Conservation (phyloP, 768 basidiomycete species). For the Lactarius trivialis region DNA sequence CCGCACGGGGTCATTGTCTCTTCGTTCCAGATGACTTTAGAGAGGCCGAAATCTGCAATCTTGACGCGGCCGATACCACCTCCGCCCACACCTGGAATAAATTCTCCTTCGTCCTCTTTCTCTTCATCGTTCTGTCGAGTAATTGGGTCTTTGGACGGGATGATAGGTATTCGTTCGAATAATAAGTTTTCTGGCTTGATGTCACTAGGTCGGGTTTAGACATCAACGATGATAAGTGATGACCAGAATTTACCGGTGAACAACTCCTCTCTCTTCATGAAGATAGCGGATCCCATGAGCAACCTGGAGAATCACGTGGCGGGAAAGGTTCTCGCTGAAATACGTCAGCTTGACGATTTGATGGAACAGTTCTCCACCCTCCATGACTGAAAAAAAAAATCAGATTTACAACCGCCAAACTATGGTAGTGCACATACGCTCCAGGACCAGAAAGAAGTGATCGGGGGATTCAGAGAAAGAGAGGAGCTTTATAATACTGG, state of each 20-base stretch:
- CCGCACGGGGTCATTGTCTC: constrained; percentile 99
- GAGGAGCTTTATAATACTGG: constrained; percentile 86
- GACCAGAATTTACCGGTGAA: constrained; percentile 59
- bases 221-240: background rate
- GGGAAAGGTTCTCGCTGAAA: constrained; percentile 94
- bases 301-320: constrained; percentile 96
- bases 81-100: constrained; percentile 84
- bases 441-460: constrained; percentile 90
- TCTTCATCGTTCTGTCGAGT: constrained; percentile 93
- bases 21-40: constrained; percentile 98
- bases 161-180: constrained; percentile 87
- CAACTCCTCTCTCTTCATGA: constrained; percentile 96
- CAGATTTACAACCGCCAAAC: background rate
- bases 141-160: constrained; percentile 70
- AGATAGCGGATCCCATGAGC: constrained; percentile 90
- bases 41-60: constrained; percentile 97
- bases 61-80: constrained; percentile 98
- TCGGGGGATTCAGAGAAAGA: constrained; percentile 91
- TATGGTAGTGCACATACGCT: constrained; percentile 49
- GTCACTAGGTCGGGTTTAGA: constrained; percentile 42
- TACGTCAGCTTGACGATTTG: constrained; percentile 99
- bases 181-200: constrained; percentile 98
- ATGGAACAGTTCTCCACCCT: constrained; percentile 96
- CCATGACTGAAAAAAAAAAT: constrained; percentile 62
- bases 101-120: constrained; percentile 98